Conservation (phyloP, 163 green algal genomes). For the Picocystis sp. region DNA sequence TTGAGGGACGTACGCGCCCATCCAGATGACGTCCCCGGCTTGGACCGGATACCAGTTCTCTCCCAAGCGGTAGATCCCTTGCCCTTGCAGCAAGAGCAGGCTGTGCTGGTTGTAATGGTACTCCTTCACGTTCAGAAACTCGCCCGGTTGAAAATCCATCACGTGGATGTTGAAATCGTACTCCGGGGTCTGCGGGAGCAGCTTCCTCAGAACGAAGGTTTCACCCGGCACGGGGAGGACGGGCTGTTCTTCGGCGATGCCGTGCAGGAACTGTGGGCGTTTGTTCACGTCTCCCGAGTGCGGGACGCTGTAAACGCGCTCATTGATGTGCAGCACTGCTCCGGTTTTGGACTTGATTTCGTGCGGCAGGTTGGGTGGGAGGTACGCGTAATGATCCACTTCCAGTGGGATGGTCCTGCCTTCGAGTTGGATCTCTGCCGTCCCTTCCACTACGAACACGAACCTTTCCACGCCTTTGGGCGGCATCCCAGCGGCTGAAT, state of each 20-base stretch:
- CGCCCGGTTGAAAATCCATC: conserved; percentile 85
- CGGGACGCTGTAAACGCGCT: conserved; percentile 34
- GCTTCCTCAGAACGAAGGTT: conserved; percentile 77
- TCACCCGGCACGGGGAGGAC: conserved; percentile 43
- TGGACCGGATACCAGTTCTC: conserved; percentile 79
- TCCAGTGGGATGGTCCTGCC: conserved; percentile 18
- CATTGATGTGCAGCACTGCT: conserved; percentile 50
- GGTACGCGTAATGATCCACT: conserved; percentile 53
- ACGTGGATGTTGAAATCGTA: conserved; percentile 96
- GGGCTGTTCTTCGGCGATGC: conserved; percentile 35
- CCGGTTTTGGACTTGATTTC: conserved; percentile 25
- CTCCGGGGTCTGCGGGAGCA: conserved; percentile 58
- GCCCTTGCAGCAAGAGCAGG: conserved; percentile 71
- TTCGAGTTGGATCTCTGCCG: conserved; percentile 15
- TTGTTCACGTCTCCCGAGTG: conserved; percentile 1
- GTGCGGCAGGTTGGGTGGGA: conserved; percentile 39
- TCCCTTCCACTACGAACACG: conserved; percentile 48
- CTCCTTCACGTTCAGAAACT: conserved; percentile 85
- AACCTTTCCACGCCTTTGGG: conserved; percentile 44
- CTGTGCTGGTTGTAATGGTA: conserved; percentile 98
- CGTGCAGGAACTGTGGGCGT: conserved; percentile 26
- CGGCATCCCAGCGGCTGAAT: conserved; percentile 9
- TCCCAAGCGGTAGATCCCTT: conserved; percentile 85
- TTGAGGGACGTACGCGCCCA: conserved; percentile 84
- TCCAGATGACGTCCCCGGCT: conserved; percentile 82